A percentile compares a stretch with the other conserved stretches of the same genome.
Conservation (phyloP, 805 yeast species). For the Kluyveromyces aestuarii region DNA sequence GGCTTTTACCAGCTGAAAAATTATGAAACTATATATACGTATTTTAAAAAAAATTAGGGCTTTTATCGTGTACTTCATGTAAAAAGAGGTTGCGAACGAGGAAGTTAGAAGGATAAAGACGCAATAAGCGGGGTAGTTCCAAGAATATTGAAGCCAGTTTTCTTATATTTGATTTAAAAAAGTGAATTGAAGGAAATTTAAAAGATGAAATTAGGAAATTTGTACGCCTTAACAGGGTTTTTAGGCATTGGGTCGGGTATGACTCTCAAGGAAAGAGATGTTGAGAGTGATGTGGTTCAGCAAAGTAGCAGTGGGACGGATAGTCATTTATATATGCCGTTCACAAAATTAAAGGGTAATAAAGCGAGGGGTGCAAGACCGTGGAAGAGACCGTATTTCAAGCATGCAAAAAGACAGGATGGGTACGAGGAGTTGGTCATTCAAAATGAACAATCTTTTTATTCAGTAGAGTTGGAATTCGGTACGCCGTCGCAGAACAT, state of each 20-base stretch:
- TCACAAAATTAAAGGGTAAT: conserved; percentile 20
- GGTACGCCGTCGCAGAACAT: conserved; percentile 55
- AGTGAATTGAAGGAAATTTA: too few species aligned
- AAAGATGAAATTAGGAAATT: too few species aligned
- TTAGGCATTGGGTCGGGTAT: neutral
- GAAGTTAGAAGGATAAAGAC: too few species aligned
- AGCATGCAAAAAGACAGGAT: conserved; percentile 19
- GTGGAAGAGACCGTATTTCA: conserved; percentile 6
- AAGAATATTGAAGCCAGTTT: too few species aligned
- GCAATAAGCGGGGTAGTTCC: too few species aligned
- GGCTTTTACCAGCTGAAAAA: neutral
- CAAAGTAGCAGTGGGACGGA: conserved; percentile 3
- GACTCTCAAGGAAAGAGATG: neutral
- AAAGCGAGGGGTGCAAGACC: conserved; percentile 8
- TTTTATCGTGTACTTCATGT: too few species aligned
- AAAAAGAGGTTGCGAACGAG: too few species aligned
- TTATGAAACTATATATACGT: too few species aligned
- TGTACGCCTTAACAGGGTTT: too few species aligned
- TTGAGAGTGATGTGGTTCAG: too few species aligned
- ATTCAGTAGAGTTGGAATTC: conserved; percentile 36
- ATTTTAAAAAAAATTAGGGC: too few species aligned
- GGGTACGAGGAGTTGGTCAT: conserved; percentile 29
- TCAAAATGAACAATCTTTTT: conserved; percentile 35
- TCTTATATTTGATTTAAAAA: too few species aligned
- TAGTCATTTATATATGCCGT: conserved; percentile 7